phyloP scores from a whole-genome alignment of 2,329 filamentous ascomycete species.

The Aphanocladium album region DNA sequence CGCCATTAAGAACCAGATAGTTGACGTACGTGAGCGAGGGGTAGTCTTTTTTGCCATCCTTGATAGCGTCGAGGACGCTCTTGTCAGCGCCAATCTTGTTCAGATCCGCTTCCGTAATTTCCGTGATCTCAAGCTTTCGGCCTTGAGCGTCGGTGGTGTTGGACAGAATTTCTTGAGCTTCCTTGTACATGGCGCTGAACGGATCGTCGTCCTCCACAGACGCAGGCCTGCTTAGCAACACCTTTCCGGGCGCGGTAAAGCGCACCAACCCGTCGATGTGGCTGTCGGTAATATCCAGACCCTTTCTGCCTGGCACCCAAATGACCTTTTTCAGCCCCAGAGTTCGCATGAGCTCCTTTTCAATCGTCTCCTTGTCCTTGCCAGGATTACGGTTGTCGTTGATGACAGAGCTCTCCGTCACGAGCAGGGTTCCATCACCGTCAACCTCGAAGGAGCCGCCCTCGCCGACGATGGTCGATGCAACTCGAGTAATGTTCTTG shows the following conservation, averaged over 20 bases:
- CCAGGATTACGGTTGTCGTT: conserved; percentile 25
- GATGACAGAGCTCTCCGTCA: conserved; percentile 24
- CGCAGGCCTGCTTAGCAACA: conserved; percentile 20
- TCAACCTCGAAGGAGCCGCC: conserved; percentile 20
- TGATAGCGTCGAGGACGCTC: background rate
- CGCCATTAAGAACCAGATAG: conserved; percentile 23
- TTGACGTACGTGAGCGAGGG: conserved; percentile 21
- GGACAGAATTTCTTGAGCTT: conserved; percentile 18
- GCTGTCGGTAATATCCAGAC: conserved; percentile 22
- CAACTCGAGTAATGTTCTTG: background rate
- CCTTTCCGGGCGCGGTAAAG: conserved; percentile 20
- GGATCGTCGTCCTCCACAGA: background rate
- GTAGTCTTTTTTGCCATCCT: background rate
- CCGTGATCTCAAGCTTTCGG: conserved; percentile 19
- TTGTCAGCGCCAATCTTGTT: conserved; percentile 16
- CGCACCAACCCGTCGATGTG: conserved; percentile 25
- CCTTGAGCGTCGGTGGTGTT: conserved; percentile 19
- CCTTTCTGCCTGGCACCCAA: conserved; percentile 22
- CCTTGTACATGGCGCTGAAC: conserved; percentile 19
- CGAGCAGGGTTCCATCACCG: conserved; percentile 20
- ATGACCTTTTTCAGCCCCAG: conserved; percentile 23
- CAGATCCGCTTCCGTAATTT: conserved; percentile 21
- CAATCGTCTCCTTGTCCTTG: conserved; percentile 17
- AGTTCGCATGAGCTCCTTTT: conserved; percentile 17
- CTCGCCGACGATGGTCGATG: conserved; percentile 16